Evolutionary conservation across 1,284 basidiomycete species (phyloP), one percentile per base, ranked within the genome.

Genomic region (Microbotryum saponariae): DNA sequence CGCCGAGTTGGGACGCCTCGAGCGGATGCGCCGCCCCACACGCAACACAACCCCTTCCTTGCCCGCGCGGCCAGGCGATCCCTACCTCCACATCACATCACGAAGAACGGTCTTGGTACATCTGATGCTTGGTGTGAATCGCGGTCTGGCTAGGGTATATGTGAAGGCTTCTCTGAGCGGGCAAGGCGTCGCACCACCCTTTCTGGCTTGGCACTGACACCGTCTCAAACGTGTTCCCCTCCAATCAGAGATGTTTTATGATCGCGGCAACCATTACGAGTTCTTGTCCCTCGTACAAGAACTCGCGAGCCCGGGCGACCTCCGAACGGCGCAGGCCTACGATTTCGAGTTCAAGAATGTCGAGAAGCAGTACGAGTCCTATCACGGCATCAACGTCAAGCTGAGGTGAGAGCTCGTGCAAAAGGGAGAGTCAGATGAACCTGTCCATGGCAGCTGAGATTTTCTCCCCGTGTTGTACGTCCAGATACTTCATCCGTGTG

Each of bases 331-430:
- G 0, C 91, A 97, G 77, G 90, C 91, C 20, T 94, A 87, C 72
- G 91, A 97, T 59, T 98, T 98, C 77, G 82, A 85, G 70, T 98
- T 98, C 83, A 97, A 97, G 81, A 97, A 96, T 72, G 90, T 98
- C 54, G 96, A 98, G 82, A 97, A 98, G 80, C 91, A 94, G 74
- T 97, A 91, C 73, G 94, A 98, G 79, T 91, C 88, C 72, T 97
- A 97, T 75, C 87, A 92, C 69, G 94, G 94, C 1, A 97, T 97
- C 75, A 98, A 98, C 73, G 94, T 98, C 66, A 97, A 97, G 78
- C 82, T 98, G 67, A 79, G 91, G 90, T 91, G 65, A 66, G 37
- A 31, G 9, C 31, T 10, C 31, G 7, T 10, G 7, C 8, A 31
- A 31, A 31, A 9, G 7, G 31, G 9, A 31, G 1, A 9, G 31